phyloP scores from a whole-genome alignment of 163 green algal genomes.

The Coccomyxa subellipsoidea region DNA sequence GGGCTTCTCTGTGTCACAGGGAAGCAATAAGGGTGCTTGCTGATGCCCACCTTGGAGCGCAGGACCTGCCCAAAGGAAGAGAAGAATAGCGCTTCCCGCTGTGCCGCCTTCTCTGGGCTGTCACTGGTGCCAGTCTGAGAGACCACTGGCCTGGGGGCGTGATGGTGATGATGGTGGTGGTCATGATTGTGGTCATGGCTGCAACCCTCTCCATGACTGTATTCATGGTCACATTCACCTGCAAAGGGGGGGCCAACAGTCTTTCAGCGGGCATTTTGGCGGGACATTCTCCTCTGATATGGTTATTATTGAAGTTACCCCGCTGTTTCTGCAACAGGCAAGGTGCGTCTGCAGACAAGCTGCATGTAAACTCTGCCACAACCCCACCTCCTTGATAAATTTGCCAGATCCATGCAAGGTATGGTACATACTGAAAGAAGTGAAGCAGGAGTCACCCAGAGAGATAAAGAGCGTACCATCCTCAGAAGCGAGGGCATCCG shows the following conservation, averaged over 20 bases:
- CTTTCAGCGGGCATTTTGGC: too few species aligned
- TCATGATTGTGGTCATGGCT: neutral
- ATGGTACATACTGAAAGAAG: too few species aligned
- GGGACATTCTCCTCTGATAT: too few species aligned
- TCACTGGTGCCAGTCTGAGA: slow-evolving; percentile 3
- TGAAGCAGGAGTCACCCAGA: neutral
- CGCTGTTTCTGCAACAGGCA: too few species aligned
- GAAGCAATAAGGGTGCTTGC: neutral
- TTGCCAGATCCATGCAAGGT: too few species aligned
- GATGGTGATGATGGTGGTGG: neutral
- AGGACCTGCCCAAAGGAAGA: slow-evolving; percentile 45
- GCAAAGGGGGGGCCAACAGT: neutral
- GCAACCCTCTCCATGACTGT: neutral
- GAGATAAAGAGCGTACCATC: neutral
- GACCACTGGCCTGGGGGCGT: neutral
- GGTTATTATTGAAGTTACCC: too few species aligned
- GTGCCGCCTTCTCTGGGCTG: slow-evolving; percentile 6
- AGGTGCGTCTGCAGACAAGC: too few species aligned
- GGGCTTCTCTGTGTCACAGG: neutral
- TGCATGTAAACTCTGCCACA: too few species aligned
- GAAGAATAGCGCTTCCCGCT: neutral
- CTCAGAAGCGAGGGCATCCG: neutral
- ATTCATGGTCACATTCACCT: neutral
- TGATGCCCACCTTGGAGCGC: neutral
- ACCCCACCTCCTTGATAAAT: too few species aligned